A percentile compares a stretch with the other conserved stretches of the same genome.
Evolutionary conservation across 2,329 filamentous ascomycete species (phyloP).

Genomic region (Trichophyton mentagrophytes): DNA sequence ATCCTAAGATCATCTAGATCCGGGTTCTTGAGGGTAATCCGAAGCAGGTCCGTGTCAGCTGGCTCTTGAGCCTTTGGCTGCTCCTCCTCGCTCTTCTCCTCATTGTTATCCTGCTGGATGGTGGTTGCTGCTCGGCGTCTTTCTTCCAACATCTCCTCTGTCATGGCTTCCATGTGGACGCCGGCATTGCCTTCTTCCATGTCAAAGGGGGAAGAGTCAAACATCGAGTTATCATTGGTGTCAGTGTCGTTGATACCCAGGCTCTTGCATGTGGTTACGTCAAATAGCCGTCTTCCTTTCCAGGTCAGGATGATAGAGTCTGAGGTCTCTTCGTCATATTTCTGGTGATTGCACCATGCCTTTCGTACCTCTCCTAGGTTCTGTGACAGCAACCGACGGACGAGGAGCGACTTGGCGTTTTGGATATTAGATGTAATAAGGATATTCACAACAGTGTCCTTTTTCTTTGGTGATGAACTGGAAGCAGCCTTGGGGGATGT

Average conservation of each 20-base stretch:
- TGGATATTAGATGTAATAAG: constrained; percentile 57
- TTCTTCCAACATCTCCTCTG: constrained; percentile 45
- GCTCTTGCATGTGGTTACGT: constrained; percentile 58
- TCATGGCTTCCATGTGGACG: constrained; percentile 69
- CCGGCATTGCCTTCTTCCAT: constrained; percentile 39
- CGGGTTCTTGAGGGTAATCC: constrained; percentile 41
- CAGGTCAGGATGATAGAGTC: constrained; percentile 63
- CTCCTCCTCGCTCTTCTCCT: constrained; percentile 14
- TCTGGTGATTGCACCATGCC: constrained; percentile 56
- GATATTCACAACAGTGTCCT: constrained; percentile 47
- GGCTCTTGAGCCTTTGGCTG: constrained; percentile 14
- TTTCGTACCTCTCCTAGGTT: constrained; percentile 53
- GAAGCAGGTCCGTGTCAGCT: constrained; percentile 20
- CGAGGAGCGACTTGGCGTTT: constrained; percentile 46
- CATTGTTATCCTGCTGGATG: constrained; percentile 11
- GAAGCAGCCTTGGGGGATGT: background rate
- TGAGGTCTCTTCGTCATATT: constrained; percentile 37
- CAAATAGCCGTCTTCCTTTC: constrained; percentile 59
- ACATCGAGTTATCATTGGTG: constrained; percentile 23
- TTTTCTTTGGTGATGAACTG: background rate
- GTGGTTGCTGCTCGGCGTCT: constrained; percentile 14
- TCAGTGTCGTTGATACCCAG: constrained; percentile 47
- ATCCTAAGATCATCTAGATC: constrained; percentile 40
- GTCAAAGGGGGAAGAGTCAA: constrained; percentile 36
- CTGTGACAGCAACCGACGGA: constrained; percentile 55